Base-by-base conservation (phyloP, 2,329 filamentous ascomycete species). In the Colletotrichum tropicale region DNA sequence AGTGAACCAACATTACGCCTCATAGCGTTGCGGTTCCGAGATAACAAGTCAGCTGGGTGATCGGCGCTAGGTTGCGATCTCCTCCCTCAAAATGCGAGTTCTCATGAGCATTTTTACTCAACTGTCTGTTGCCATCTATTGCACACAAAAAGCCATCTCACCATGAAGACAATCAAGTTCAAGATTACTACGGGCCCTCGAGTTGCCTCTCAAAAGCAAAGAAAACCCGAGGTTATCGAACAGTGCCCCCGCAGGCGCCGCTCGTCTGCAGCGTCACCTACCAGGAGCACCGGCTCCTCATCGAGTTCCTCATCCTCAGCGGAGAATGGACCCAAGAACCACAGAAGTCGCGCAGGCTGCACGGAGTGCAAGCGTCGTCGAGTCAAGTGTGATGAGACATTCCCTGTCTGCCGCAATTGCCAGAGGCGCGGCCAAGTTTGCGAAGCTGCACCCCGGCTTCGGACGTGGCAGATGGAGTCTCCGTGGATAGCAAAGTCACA, bases 161-260 rank as follows among this genome's bases (percentile, higher is more conserved):
- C 1, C 38, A 43, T n/a, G 38, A n/a, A n/a, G 38, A 43, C 38
- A n/a, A n/a, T 43, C 18, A 43, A 43, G 38, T 43, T 43, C 18
- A 43, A 43, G 8, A 43, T 43, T 0, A 43, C 38, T 3, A 43
- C 38, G 6, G 38, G 38, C 38, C 38, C 38, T 43, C 38, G 38
- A 6, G 0, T 43, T n/a, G 1, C 38, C 38, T 1, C 18, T 43
- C 38, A 43, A n/a, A 43, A 43, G 0, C 18, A 10, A 0, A 43
- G 18, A 6, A 43, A 43, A n/a, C 1, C 38, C 38, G 18, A 43
- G 18, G 38, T 10, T 0, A n/a, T 1, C 38, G 38, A 43, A 43
- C 38, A 43, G 38, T 43, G 18, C 18, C 38, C 38, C 5, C 38
- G 18, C 38, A 3, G 38, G 38, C 38, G 38, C 38, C 38, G 38